These are phyloP conservation scores for Chaetomiaceae sp. DNA, from an alignment of 2,329 filamentous ascomycete species.

Conservation along the genomic window DNA sequence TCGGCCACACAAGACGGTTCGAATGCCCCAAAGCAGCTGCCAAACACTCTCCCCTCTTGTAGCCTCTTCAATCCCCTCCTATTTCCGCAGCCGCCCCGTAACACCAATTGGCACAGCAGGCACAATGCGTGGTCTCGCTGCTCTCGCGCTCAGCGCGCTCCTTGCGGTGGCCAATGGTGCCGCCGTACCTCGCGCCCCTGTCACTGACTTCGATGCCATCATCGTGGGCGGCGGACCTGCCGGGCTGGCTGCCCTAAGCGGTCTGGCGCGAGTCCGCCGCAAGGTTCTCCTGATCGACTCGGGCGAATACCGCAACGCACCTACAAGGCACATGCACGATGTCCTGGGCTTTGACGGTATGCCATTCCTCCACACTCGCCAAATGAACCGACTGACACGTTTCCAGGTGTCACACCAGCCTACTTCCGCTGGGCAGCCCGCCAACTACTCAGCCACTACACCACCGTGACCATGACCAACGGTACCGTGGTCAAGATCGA, in stretches of 20 bases:
- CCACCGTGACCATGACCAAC: conserved; percentile 47
- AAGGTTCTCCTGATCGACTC: conserved; percentile 55
- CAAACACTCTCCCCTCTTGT: no score
- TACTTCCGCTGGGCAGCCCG: conserved; percentile 53
- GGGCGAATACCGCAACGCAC: conserved; percentile 52
- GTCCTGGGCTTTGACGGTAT: conserved; percentile 56
- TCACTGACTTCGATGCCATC: conserved; percentile 47
- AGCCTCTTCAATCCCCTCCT: no score
- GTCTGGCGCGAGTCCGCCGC: conserved; percentile 54
- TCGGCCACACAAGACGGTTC: no score
- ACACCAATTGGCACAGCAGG: no score
- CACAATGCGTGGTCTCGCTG: neutral
- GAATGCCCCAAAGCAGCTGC: no score
- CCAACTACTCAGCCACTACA: conserved; percentile 47
- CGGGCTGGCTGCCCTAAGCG: conserved; percentile 51
- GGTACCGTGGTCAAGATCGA: conserved; percentile 47
- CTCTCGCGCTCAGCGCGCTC: neutral
- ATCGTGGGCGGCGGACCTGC: conserved; percentile 56
- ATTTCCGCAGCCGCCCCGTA: no score
- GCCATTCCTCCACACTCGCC: neutral
- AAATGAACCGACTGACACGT: conserved; percentile 6
- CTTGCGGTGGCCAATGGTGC: neutral
- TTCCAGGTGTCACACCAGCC: conserved; percentile 47
- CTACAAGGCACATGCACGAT: conserved; percentile 58
- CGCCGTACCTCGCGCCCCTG: conserved; percentile 7